A percentile compares a stretch with the other conserved stretches of the same genome.
These are phyloP conservation scores for Phytophthora gonapodyides DNA, from an alignment of 352 stramenopile species.

Conservation along the genomic window DNA sequence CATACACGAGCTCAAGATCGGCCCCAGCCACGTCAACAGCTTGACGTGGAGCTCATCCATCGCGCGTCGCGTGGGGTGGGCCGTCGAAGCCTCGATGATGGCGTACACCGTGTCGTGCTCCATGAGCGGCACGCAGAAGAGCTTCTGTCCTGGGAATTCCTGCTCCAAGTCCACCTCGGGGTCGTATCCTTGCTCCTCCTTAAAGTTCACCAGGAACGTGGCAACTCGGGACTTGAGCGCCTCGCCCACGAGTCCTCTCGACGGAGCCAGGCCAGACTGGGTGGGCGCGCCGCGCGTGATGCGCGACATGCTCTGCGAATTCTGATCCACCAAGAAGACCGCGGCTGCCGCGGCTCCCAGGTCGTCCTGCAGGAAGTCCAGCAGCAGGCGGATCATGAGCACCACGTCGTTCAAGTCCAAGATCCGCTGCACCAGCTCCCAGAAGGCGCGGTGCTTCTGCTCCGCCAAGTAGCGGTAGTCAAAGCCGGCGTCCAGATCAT, in stretches of 20 bases:
- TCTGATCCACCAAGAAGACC: slow-evolving; percentile 80
- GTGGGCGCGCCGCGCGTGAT: slow-evolving; percentile 56
- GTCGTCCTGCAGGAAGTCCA: slow-evolving; percentile 69
- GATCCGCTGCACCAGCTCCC: slow-evolving; percentile 74
- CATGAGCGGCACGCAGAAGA: slow-evolving; percentile 73
- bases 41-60: slow-evolving; percentile 75
- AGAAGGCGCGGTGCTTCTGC: slow-evolving; percentile 77
- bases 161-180: slow-evolving; percentile 69
- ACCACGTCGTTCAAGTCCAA: slow-evolving; percentile 74
- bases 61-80: slow-evolving; percentile 37
- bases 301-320: slow-evolving; percentile 76
- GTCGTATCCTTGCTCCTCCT: slow-evolving; percentile 54
- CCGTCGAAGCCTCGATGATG: slow-evolving; percentile 70
- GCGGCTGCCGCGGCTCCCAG: slow-evolving; percentile 54
- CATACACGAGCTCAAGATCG: slow-evolving; percentile 84
- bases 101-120: slow-evolving; percentile 82
- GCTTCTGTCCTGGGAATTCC: slow-evolving; percentile 59
- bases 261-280: slow-evolving; percentile 54
- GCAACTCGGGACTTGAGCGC: slow-evolving; percentile 40
- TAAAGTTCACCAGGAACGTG: slow-evolving; percentile 52
- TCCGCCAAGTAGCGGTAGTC: slow-evolving; percentile 53
- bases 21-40: slow-evolving; percentile 76
- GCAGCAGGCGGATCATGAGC: slow-evolving; percentile 70
- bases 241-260: slow-evolving; percentile 59
- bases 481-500: slow-evolving; percentile 12